phyloP scores from a whole-genome alignment of 2,329 filamentous ascomycete species.

The Aspergillus ruber region DNA sequence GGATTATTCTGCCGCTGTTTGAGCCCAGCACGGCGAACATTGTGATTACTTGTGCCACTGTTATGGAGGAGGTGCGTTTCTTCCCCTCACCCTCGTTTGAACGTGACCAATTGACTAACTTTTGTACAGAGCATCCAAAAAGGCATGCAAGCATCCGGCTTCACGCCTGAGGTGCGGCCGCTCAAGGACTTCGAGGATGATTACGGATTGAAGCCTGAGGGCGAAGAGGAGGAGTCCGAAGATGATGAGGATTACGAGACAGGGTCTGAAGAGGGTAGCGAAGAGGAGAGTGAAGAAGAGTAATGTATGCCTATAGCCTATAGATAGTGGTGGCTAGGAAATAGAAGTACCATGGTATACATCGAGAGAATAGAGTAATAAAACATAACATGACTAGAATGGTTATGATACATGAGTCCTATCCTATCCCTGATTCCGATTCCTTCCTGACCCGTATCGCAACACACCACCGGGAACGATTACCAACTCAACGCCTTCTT shows the following conservation, averaged over 20 bases:
- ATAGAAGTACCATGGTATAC: neutral
- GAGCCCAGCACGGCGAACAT: constrained; percentile 73
- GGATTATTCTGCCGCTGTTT: constrained; percentile 75
- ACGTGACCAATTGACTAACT: constrained; percentile 3
- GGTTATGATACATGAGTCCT: too few relatives aligned
- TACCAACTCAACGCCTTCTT: constrained; percentile 50
- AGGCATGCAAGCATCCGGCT: constrained; percentile 68
- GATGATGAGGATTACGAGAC: constrained; percentile 41
- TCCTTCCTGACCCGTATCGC: too few relatives aligned
- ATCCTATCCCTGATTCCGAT: too few relatives aligned
- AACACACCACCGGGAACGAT: neutral
- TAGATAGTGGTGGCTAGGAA: neutral
- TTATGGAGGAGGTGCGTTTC: constrained; percentile 70
- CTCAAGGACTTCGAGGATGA: constrained; percentile 81
- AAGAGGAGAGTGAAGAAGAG: constrained; percentile 37
- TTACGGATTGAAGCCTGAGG: constrained; percentile 67
- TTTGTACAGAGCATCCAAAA: constrained; percentile 62
- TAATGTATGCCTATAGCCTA: constrained; percentile 6
- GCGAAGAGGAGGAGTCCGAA: constrained; percentile 53
- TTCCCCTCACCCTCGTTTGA: neutral
- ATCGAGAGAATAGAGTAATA: too few relatives aligned
- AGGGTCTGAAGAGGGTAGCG: constrained; percentile 44
- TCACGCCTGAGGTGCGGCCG: constrained; percentile 67
- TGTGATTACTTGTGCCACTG: constrained; percentile 78
- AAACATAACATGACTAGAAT: too few relatives aligned